Evolutionary conservation across 306 rosid genomes (phyloP).

Genomic region (Medicago lupulina): DNA sequence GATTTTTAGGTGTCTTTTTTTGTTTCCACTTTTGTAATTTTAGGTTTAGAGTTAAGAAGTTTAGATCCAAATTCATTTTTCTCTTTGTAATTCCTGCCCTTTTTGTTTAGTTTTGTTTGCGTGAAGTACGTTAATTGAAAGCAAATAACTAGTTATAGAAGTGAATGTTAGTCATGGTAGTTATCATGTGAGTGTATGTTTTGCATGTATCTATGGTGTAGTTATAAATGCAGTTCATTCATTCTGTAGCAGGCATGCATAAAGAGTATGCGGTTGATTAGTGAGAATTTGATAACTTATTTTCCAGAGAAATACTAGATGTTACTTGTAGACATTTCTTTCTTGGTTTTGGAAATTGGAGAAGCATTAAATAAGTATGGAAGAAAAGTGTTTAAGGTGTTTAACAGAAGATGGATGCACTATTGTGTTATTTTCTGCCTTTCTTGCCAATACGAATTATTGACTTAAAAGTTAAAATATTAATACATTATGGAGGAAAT

Average conservation of each 20-base stretch:
- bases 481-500: background rate
- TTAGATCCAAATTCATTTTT: background rate
- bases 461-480: background rate
- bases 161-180: constrained; percentile 20
- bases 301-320: background rate
- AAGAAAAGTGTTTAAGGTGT: constrained; percentile 19
- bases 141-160: background rate
- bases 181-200: background rate
- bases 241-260: background rate
- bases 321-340: background rate
- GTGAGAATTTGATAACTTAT: constrained; percentile 8
- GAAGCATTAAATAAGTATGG: background rate
- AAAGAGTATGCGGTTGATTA: background rate
- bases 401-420: background rate
- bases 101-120: background rate
- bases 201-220: background rate
- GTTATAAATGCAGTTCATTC: background rate
- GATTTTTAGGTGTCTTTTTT: background rate
- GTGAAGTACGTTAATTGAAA: constrained; percentile 2
- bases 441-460: constrained; percentile 22
- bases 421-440: background rate
- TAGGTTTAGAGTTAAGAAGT: constrained; percentile 7
- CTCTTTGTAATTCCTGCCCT: background rate
- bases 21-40: background rate
- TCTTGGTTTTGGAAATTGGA: constrained; percentile 6